Evolutionary conservation across 2,329 filamentous ascomycete genomes (phyloP).

Genomic region (Colletotrichum gigasporum): DNA sequence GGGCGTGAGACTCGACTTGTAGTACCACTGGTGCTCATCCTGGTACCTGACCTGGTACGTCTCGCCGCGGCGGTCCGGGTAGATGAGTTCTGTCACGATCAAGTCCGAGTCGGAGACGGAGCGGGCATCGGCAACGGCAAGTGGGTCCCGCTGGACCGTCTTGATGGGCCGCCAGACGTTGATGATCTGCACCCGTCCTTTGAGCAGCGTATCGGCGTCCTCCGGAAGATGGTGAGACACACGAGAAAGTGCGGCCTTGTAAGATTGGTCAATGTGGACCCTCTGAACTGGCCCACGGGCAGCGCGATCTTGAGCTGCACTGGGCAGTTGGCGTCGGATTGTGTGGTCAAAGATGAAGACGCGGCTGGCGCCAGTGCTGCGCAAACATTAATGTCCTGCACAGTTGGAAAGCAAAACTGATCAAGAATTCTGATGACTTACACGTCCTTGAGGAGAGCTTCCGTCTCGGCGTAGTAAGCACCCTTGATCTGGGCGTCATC

Average conservation of each 20-base stretch:
- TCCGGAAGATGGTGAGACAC: slow-evolving; percentile 56
- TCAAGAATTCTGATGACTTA: no score
- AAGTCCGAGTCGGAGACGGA: slow-evolving; percentile 61
- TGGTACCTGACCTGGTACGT: slow-evolving; percentile 56
- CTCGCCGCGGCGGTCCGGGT: slow-evolving; percentile 60
- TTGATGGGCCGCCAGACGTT: slow-evolving; percentile 63
- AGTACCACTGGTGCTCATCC: slow-evolving; percentile 60
- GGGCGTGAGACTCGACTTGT: slow-evolving; percentile 59
- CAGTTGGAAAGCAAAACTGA: no score
- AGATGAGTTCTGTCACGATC: slow-evolving; percentile 57
- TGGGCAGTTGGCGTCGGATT: slow-evolving; percentile 49
- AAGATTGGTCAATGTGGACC: slow-evolving; percentile 65
- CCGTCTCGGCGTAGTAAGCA: slow-evolving; percentile 78
- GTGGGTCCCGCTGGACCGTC: slow-evolving; percentile 61
- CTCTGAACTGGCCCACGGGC: slow-evolving; percentile 57
- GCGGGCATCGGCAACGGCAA: slow-evolving; percentile 61
- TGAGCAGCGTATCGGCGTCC: slow-evolving; percentile 52
- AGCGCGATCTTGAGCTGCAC: slow-evolving; percentile 56
- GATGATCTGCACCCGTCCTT: slow-evolving; percentile 60
- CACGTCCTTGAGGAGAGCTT: slow-evolving; percentile 71
- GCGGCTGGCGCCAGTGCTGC: slow-evolving; percentile 62
- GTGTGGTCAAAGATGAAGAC: slow-evolving; percentile 72
- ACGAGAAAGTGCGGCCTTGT: slow-evolving; percentile 49
- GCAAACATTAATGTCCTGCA: no score
- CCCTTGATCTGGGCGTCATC: slow-evolving; percentile 71